These are phyloP conservation scores for Pisolithus tinctorius DNA, from an alignment of 768 basidiomycete genomes.

Conservation along the genomic window DNA sequence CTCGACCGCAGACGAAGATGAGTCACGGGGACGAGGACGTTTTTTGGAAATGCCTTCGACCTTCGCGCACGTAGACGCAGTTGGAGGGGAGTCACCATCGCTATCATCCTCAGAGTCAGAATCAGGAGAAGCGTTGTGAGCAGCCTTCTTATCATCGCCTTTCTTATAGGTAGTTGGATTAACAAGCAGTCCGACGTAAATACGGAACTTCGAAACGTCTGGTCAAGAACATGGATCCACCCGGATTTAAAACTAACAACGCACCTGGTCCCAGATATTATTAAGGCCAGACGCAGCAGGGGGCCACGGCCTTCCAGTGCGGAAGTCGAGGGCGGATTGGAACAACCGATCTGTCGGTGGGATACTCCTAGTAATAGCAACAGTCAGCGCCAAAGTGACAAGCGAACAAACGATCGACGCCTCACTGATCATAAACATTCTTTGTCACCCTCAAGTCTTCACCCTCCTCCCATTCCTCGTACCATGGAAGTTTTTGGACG, in stretches of 20 bases:
- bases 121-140: constrained; percentile 28
- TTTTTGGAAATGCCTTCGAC: constrained; percentile 10
- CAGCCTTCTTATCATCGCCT: constrained; percentile 20
- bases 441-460: constrained; percentile 42
- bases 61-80: neutral
- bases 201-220: constrained; percentile 40
- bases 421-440: constrained; percentile 47
- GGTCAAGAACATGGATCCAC: constrained; percentile 3
- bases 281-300: constrained; percentile 24
- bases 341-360: constrained; percentile 49
- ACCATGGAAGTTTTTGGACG: constrained; percentile 43
- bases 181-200: constrained; percentile 53
- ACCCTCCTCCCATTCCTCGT: constrained; percentile 62
- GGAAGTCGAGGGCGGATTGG: constrained; percentile 55
- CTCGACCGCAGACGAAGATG: constrained; percentile 7
- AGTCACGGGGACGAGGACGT: constrained; percentile 18
- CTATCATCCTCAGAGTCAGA: constrained; percentile 28
- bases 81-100: constrained; percentile 7
- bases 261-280: constrained; percentile 62
- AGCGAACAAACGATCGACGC: constrained; percentile 4
- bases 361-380: constrained; percentile 29
- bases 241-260: constrained; percentile 2
- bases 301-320: constrained; percentile 34
- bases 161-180: constrained; percentile 35
- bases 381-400: neutral